These are phyloP conservation scores for Incumbomyces lentus DNA, from an alignment of 2,329 filamentous ascomycete species.

Conservation along the genomic window DNA sequence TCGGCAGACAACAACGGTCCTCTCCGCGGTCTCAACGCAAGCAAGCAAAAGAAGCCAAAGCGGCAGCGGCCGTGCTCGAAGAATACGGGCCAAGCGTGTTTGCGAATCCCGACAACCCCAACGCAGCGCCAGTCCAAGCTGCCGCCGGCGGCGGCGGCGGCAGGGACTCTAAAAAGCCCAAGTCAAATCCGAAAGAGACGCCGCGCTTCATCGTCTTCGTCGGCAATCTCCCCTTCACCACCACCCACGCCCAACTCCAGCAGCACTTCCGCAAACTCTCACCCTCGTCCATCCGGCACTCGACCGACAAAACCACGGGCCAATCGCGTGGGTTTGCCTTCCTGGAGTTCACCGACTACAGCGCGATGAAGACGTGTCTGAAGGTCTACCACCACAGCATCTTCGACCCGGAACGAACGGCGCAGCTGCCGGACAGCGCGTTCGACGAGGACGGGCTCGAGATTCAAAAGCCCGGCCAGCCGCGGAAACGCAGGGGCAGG, in stretches of 20 bases:
- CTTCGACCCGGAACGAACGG: slow-evolving; percentile 50
- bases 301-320: slow-evolving; percentile 55
- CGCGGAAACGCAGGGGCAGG: slow-evolving; percentile 35
- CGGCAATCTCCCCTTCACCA: slow-evolving; percentile 79
- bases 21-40: slow-evolving; percentile 4
- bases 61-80: slow-evolving; percentile 15
- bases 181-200: slow-evolving; percentile 6
- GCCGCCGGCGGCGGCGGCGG: too few species aligned
- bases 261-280: slow-evolving; percentile 69
- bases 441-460: slow-evolving; percentile 5
- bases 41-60: slow-evolving; percentile 12
- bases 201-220: slow-evolving; percentile 68
- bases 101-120: slow-evolving; percentile 22
- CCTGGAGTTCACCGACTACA: slow-evolving; percentile 76
- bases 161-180: not conserved
- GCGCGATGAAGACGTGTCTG: slow-evolving; percentile 85
- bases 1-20: not conserved
- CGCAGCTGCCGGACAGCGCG: slow-evolving; percentile 4
- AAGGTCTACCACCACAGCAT: slow-evolving; percentile 80
- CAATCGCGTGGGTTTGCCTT: slow-evolving; percentile 72
- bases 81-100: slow-evolving; percentile 10
- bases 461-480: not conserved
- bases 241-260: slow-evolving; percentile 58
- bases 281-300: slow-evolving; percentile 60
- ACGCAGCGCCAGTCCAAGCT: not conserved